Conservation (phyloP, 78 protist genomes). For the Dictyostelium firmibasis region DNA sequence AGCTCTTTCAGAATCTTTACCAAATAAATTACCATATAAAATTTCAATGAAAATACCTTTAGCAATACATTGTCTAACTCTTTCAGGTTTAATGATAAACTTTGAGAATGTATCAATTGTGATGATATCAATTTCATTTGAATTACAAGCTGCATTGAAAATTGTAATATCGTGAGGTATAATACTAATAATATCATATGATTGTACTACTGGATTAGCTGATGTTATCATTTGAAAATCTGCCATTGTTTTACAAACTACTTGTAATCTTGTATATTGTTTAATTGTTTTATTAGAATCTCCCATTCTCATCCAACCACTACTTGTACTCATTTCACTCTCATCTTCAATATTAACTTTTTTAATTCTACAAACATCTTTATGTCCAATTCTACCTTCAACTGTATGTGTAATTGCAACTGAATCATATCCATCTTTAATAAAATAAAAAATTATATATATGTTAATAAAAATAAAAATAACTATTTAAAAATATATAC, state of each 20-base stretch:
- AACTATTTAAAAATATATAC: no score
- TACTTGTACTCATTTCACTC: not conserved
- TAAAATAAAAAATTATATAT: not conserved
- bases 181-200: conserved; percentile 42
- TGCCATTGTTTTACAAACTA: conserved; percentile 18
- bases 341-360: not conserved
- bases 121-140: conserved; percentile 47
- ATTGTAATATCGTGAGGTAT: not conserved
- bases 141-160: conserved; percentile 59
- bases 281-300: not conserved
- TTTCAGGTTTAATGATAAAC: conserved; percentile 26
- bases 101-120: conserved; percentile 1
- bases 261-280: conserved; percentile 59
- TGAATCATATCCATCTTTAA: conserved; percentile 50
- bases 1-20: not conserved
- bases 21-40: not conserved
- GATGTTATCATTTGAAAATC: conserved; percentile 23
- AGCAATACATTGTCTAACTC: conserved; percentile 36
- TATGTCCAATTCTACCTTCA: conserved; percentile 43
- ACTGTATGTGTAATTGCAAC: conserved; percentile 61
- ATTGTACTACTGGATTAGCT: conserved; percentile 35
- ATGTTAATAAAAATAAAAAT: not conserved
- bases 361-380: conserved; percentile 15
- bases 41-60: conserved; percentile 64
- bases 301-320: conserved; percentile 53